Conservation (phyloP, 2,329 filamentous ascomycete genomes). For the Fusarium sp. region DNA sequence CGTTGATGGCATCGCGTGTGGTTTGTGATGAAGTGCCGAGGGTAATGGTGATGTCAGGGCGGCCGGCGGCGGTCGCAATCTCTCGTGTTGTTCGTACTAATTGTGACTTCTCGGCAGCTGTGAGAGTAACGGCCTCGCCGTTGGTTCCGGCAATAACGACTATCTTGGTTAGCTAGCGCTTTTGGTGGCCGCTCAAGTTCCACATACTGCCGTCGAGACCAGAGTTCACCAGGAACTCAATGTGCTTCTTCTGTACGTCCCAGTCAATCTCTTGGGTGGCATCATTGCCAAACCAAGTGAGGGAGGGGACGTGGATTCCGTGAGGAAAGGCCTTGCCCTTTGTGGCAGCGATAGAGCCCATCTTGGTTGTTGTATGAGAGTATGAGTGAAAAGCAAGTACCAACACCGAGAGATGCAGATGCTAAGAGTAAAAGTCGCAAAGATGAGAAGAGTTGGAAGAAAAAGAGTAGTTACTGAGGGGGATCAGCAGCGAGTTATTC, state of each 20-base stretch:
- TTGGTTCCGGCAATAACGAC: slow-evolving; percentile 81
- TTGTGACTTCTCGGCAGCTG: slow-evolving; percentile 73
- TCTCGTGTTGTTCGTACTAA: slow-evolving; percentile 75
- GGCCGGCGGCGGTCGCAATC: slow-evolving; percentile 70
- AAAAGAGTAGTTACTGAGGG: slow-evolving; percentile 12
- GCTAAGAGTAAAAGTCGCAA: not conserved
- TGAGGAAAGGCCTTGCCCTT: slow-evolving; percentile 58
- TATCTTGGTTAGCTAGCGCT: slow-evolving; percentile 34
- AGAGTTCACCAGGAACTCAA: slow-evolving; percentile 68
- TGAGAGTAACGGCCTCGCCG: slow-evolving; percentile 80
- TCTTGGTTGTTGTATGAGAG: slow-evolving; percentile 26
- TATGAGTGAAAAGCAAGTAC: not conserved
- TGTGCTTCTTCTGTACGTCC: slow-evolving; percentile 67
- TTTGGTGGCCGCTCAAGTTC: rapidly evolving
- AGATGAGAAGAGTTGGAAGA: not conserved
- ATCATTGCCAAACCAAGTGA: slow-evolving; percentile 69
- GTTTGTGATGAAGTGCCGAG: slow-evolving; percentile 78
- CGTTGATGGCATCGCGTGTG: slow-evolving; percentile 76
- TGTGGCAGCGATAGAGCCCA: slow-evolving; percentile 49
- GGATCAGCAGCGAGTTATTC: slow-evolving; percentile 27
- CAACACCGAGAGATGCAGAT: not conserved
- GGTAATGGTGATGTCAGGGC: slow-evolving; percentile 73
- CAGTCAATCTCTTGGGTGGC: slow-evolving; percentile 69
- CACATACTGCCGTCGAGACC: slow-evolving; percentile 65
- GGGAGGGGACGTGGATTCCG: slow-evolving; percentile 70